A percentile compares a stretch with the other conserved stretches of the same genome.
Evolutionary conservation across 805 yeast genomes (phyloP).

Genomic region (Candida ulmi): DNA sequence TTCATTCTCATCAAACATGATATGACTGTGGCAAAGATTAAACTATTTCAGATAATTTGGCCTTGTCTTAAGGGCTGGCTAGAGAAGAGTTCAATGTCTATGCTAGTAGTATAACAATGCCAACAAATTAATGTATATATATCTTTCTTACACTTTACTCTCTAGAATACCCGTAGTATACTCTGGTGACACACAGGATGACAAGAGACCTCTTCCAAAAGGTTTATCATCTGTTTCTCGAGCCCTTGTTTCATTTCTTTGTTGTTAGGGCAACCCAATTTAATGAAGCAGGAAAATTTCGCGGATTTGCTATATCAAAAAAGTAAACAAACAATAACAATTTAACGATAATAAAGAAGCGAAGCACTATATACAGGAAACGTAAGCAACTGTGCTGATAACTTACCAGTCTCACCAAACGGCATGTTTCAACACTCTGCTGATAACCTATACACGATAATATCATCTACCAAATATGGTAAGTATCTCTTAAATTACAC

Average conservation of each 20-base stretch:
- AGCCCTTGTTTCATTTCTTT: no score
- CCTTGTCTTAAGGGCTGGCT: slow-evolving; percentile 16
- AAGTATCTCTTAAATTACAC: no score
- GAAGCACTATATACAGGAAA: no score
- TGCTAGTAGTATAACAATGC: slow-evolving; percentile 19
- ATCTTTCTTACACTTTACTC: no score
- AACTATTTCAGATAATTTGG: neutral
- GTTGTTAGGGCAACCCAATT: neutral
- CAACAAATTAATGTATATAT: slow-evolving; percentile 1
- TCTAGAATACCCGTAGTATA: no score
- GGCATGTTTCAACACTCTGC: slow-evolving; percentile 16
- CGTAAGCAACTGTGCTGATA: no score
- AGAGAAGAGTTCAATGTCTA: slow-evolving; percentile 10
- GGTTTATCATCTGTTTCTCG: no score
- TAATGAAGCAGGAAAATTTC: neutral
- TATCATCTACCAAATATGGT: slow-evolving; percentile 10
- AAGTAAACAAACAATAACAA: neutral
- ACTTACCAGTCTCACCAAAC: neutral
- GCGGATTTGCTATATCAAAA: neutral
- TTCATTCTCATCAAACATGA: no score
- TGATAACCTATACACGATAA: slow-evolving; percentile 7
- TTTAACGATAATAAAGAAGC: no score
- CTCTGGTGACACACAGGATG: no score
- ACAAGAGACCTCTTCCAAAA: neutral
- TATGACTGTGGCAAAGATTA: neutral